Conservation (phyloP, 2,329 filamentous ascomycete genomes). For the Penicillium sp. region DNA sequence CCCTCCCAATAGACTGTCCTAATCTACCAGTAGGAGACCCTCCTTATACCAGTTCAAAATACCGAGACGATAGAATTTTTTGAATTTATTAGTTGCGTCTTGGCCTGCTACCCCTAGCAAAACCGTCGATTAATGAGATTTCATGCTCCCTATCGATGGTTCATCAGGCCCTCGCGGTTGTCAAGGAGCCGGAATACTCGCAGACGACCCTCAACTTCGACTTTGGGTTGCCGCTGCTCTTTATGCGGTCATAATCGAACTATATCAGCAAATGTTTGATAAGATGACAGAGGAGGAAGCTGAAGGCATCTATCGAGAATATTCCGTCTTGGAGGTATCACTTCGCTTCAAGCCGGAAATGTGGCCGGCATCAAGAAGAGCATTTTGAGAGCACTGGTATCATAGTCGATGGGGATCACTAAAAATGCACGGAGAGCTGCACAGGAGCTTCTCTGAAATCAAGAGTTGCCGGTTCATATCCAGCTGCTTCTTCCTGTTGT, state of each 20-base stretch:
- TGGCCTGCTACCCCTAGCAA: neutral
- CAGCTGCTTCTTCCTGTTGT: conserved; percentile 32
- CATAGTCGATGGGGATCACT: conserved; percentile 38
- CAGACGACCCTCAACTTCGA: conserved; percentile 45
- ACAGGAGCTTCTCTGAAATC: conserved; percentile 35
- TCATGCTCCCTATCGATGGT: conserved; percentile 28
- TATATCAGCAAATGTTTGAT: conserved; percentile 45
- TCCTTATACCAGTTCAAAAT: neutral
- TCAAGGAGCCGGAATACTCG: conserved; percentile 42
- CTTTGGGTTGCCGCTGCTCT: conserved; percentile 49
- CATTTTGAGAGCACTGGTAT: conserved; percentile 47
- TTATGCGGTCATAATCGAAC: conserved; percentile 41
- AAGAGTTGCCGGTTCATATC: conserved; percentile 33
- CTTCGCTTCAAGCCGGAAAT: conserved; percentile 39
- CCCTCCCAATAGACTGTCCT: no score
- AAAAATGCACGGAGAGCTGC: conserved; percentile 35
- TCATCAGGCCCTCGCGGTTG: conserved; percentile 39
- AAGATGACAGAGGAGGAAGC: conserved; percentile 30
- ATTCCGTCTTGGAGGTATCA: conserved; percentile 32
- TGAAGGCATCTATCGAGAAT: conserved; percentile 35
- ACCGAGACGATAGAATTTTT: neutral
- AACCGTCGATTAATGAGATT: neutral
- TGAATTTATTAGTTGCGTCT: neutral
- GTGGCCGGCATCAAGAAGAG: conserved; percentile 42
- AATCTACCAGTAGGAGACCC: neutral